These are phyloP conservation scores for Rickenella mellea DNA, from an alignment of 768 basidiomycete genomes.

Conservation along the genomic window DNA sequence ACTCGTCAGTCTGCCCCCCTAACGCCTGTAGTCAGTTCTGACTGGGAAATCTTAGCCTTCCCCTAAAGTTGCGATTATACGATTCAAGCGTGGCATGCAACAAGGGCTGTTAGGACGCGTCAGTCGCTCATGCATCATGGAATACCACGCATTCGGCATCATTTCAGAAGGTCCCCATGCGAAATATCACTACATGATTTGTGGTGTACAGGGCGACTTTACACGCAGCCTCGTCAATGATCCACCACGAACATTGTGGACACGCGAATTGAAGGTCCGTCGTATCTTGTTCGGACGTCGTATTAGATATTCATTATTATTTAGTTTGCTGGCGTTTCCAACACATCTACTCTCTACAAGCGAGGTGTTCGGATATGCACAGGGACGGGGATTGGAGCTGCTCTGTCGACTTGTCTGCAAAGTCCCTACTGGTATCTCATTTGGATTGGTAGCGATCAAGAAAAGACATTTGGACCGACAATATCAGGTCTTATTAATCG, in stretches of 20 bases:
- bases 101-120: conserved; percentile 70
- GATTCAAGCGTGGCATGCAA: conserved; percentile 78
- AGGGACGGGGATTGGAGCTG: conserved; percentile 74
- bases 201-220: conserved; percentile 78
- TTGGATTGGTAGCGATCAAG: conserved; percentile 73
- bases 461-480: conserved; percentile 77
- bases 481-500: conserved; percentile 64
- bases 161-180: conserved; percentile 67
- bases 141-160: conserved; percentile 77
- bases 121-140: conserved; percentile 64
- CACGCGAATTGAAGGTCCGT: conserved; percentile 66
- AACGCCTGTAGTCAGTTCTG: background rate
- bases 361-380: conserved; percentile 78
- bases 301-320: conserved; percentile 1
- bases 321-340: conserved; percentile 74
- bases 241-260: conserved; percentile 67
- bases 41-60: conserved; percentile 43
- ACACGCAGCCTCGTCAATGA: conserved; percentile 61
- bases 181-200: conserved; percentile 73
- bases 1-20: conserved; percentile 35
- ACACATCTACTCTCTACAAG: conserved; percentile 71
- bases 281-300: background rate
- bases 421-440: conserved; percentile 71
- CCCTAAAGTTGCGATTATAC: conserved; percentile 67
- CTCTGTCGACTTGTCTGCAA: conserved; percentile 71